Evolutionary conservation across 768 basidiomycete species (phyloP), one percentile per base, ranked within the genome.

Genomic region (Suillus hirtellus): DNA sequence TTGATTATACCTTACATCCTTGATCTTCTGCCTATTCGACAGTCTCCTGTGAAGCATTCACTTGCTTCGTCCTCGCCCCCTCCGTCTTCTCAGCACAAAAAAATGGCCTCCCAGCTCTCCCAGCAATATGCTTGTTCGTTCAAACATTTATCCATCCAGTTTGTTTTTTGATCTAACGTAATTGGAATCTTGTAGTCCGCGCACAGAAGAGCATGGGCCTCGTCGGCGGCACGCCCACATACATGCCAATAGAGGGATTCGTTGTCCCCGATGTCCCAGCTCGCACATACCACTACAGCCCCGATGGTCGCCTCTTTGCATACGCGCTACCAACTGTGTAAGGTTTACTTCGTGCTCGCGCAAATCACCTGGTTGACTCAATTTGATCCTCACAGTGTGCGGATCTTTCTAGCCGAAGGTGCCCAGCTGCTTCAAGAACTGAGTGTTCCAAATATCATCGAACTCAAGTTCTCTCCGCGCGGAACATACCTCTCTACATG

Each of bases 401-500:
- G 86, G 76, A 85, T 96, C 73, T 85, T 85, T 77, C 84, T 92
- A 76, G 88, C 90, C 68, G 84, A 89, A 77, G 83, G 84, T 72
- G 86, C 86, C 64, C 81, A 86, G 73, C 81, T 94, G 63, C 80
- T 95, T 64, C 86, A 86, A 68, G 90, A 94, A 71, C 85, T 96
- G 65, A 75, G 82, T 52, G 79, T 92, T 59, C 82, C 89, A 69
- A 91, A 89, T 69, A 84, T 91, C 65, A 73, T 95, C 60, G 97
- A 98, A 72, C 74, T 98, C 69, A 84, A 84, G 70, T 97, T 99
- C 77, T 99, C 96, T 7, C 96, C 97, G 11, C 86, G 91, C 65
- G 96, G 94, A 44, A 94, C 92, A 0, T 98, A 93, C 76, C 72
- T 99, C 49, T 96, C 94, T 60, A 96, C 93, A 54, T 99, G 96